phyloP scores from a whole-genome alignment of 2,329 filamentous ascomycete genomes.

The Diaporthe helianthi region DNA sequence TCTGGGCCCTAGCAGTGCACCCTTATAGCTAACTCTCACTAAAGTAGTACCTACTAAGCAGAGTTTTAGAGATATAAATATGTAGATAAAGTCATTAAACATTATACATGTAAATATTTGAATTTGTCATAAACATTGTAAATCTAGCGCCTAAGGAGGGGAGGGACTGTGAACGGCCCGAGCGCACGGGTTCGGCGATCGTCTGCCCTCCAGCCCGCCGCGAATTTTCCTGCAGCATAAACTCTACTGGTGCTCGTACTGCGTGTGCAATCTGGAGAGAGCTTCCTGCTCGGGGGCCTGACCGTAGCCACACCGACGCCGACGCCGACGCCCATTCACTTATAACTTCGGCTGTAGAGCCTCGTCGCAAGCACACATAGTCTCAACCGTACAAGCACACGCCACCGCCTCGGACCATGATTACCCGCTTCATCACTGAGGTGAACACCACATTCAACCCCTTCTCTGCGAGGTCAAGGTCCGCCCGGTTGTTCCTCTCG shows the following conservation, averaged over 20 bases:
- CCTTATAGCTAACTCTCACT: no score
- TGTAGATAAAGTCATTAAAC: no score
- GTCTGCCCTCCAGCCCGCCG: not conserved
- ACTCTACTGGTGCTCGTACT: no score
- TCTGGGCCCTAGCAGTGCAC: no score
- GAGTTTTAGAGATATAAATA: no score
- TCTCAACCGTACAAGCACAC: not conserved
- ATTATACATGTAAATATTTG: no score
- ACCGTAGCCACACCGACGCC: not conserved
- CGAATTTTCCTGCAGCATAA: slow-evolving; percentile 10
- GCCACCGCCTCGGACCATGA: slow-evolving; percentile 62
- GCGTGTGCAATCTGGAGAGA: not conserved
- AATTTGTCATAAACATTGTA: no score
- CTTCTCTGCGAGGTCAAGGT: slow-evolving; percentile 79
- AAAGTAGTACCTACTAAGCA: no score
- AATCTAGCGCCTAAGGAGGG: no score
- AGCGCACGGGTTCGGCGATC: not conserved
- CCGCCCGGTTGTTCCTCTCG: slow-evolving; percentile 87
- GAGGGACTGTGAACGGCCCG: not conserved
- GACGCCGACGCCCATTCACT: not conserved
- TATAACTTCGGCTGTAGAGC: not conserved
- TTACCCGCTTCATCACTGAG: slow-evolving; percentile 85
- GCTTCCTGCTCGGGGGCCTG: not conserved
- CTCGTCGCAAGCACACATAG: not conserved
- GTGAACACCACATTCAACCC: slow-evolving; percentile 91